Percentiles rank a stretch among this genome's conserved stretches.
Evolutionary conservation across 2,329 filamentous ascomycete genomes (phyloP).

Genomic region (Botrytis fabae): DNA sequence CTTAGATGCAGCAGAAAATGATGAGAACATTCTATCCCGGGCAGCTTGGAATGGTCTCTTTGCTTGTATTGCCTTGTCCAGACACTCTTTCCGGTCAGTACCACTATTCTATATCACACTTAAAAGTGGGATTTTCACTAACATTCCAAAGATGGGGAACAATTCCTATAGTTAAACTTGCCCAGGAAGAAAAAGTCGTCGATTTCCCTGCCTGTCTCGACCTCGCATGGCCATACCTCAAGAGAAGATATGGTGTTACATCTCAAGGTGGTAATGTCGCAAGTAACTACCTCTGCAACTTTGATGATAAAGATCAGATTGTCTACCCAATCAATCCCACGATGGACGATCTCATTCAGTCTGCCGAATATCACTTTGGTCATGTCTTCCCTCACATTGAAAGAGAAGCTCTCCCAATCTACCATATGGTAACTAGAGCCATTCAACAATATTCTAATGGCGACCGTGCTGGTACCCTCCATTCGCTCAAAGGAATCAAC

Average conservation of each 20-base stretch:
- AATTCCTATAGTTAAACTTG: constrained; percentile 41
- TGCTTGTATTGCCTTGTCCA: constrained; percentile 39
- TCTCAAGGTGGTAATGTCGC: constrained; percentile 42
- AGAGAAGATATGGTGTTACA: constrained; percentile 39
- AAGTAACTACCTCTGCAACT: constrained; percentile 41
- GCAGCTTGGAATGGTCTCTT: constrained; percentile 43
- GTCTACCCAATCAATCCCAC: constrained; percentile 41
- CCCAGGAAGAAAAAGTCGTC: constrained; percentile 41
- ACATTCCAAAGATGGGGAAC: constrained; percentile 39
- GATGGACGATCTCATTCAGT: constrained; percentile 35
- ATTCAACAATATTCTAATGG: constrained; percentile 18
- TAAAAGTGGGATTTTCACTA: neutral
- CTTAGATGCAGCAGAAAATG: constrained; percentile 31
- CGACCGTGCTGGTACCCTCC: constrained; percentile 9
- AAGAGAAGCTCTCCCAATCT: constrained; percentile 19
- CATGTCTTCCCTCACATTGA: constrained; percentile 41
- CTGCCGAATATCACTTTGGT: constrained; percentile 40
- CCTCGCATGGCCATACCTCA: constrained; percentile 40
- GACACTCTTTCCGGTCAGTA: constrained; percentile 41
- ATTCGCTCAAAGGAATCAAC: constrained; percentile 20
- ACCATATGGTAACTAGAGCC: constrained; percentile 15
- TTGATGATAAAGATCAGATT: constrained; percentile 35
- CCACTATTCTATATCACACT: neutral
- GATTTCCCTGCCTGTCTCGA: constrained; percentile 40
- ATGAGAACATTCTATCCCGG: constrained; percentile 35